phyloP scores from a whole-genome alignment of 805 yeast genomes.

The Vanderwaltozyma tropicalis region DNA sequence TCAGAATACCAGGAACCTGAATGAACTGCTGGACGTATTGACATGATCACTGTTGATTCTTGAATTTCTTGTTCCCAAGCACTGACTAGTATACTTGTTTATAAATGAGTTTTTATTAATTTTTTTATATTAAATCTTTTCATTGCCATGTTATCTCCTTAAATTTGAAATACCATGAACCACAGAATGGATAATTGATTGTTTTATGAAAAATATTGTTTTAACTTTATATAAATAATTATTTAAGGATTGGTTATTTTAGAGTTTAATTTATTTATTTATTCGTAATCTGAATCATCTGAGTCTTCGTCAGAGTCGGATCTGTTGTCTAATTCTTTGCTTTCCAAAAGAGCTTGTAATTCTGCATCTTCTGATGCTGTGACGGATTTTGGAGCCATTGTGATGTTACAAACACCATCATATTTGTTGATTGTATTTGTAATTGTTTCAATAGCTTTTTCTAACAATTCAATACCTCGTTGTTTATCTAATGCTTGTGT shows the following conservation, averaged over 20 bases:
- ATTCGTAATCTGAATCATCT: slow-evolving; percentile 25
- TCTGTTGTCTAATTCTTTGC: slow-evolving; percentile 81
- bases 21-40: slow-evolving; percentile 61
- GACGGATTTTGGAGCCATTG: slow-evolving; percentile 98
- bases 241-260: too few relatives aligned
- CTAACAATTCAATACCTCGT: slow-evolving; percentile 72
- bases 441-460: slow-evolving; percentile 69
- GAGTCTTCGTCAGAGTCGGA: slow-evolving; percentile 59
- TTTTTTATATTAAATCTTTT: too few relatives aligned
- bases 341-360: slow-evolving; percentile 88
- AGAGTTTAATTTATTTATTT: background rate
- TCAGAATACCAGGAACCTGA: slow-evolving; percentile 84
- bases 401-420: slow-evolving; percentile 83
- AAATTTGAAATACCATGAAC: too few relatives aligned
- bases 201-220: too few relatives aligned
- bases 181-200: too few relatives aligned
- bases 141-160: too few relatives aligned
- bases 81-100: background rate
- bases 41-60: slow-evolving; percentile 3
- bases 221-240: too few relatives aligned
- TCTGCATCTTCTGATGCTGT: slow-evolving; percentile 98
- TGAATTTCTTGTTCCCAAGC: background rate
- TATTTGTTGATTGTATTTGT: slow-evolving; percentile 54
- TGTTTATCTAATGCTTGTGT: slow-evolving; percentile 88
- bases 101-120: too few relatives aligned